Base-by-base conservation (phyloP, 495 filamentous ascomycete genomes). In the Hypoxylon cercidicola region DNA sequence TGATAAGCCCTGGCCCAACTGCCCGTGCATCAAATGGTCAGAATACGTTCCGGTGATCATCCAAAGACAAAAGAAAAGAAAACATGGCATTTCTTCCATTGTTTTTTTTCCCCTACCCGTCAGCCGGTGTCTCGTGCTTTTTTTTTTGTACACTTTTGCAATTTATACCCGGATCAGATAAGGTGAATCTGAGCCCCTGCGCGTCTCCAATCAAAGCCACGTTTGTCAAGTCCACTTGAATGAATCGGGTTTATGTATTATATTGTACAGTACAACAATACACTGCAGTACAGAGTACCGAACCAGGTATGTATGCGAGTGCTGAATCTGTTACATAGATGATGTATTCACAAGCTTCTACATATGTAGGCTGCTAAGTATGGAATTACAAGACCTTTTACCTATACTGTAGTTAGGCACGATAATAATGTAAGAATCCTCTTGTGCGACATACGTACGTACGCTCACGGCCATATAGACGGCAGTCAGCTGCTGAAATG, bases 201-300 rank as follows among this genome's bases (percentile, higher is more conserved):
- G 30, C 35, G 37, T 13, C 40, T 32, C 55, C 45, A 4, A 40
- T 49, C 34, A 4, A 32, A 16, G 28, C 35, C 57, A 53, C 11
- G 23, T 40, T 61, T 47, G 58, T 37, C 60, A 51, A 51, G 37
- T 35, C 41, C 37, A 45, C 34, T 56, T 28, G 37, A 51, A 55
- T 46, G 60, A 56, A 35, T 63, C 49, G 52, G 23, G 19, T 13
- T 15, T n/a, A 37, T 37, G n/a, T 41, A 28, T 28, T 7, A 7
- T 28, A 28, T 28, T 28, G 34, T 62, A 55, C 48, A 40, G 48
- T 45, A 53, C 21, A 30, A 28, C 25, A 3, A 28, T 3, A 3
- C 25, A 47, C 21, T 35, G 45, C 8, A 34, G 55, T 41, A 3
- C 45, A 46, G 37, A 49, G 25, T 3, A 28, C 47, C 16, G n/a